Evolutionary conservation across 441 rosid genomes (phyloP).

Genomic region (Oxalis stricta): DNA sequence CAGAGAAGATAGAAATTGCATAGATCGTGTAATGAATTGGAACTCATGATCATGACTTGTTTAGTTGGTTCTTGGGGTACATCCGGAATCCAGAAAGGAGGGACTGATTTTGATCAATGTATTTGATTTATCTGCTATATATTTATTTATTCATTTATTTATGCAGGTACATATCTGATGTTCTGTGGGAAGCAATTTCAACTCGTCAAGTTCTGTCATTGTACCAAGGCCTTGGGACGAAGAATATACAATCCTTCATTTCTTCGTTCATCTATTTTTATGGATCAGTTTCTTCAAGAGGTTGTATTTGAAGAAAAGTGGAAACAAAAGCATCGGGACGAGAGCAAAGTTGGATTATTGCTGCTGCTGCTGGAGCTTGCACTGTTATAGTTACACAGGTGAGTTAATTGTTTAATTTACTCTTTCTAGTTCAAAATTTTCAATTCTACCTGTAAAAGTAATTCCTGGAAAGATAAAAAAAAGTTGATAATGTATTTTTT

Average conservation of each 20-base stretch:
- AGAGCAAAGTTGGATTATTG: conserved; percentile 63
- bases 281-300: conserved; percentile 71
- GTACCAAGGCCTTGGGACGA: conserved; percentile 90
- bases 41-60: no score
- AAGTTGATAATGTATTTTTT: no score
- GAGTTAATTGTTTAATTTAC: conserved; percentile 3
- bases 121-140: conserved; percentile 3
- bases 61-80: no score
- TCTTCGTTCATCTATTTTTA: conserved; percentile 73
- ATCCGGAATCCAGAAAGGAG: no score
- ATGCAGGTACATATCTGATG: conserved; percentile 68
- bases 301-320: conserved; percentile 55
- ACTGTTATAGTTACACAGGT: conserved; percentile 65
- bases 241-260: conserved; percentile 76
- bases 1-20: no score
- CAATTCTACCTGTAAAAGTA: background rate
- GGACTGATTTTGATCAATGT: no score
- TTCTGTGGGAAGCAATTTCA: conserved; percentile 79
- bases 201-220: conserved; percentile 50
- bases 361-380: conserved; percentile 80
- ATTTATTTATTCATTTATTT: no score
- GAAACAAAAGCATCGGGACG: conserved; percentile 50
- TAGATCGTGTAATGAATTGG: no score
- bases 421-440: background rate
- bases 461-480: no score